Conservation (phyloP, 179 eudicot species). For the Actinidia polygama region DNA sequence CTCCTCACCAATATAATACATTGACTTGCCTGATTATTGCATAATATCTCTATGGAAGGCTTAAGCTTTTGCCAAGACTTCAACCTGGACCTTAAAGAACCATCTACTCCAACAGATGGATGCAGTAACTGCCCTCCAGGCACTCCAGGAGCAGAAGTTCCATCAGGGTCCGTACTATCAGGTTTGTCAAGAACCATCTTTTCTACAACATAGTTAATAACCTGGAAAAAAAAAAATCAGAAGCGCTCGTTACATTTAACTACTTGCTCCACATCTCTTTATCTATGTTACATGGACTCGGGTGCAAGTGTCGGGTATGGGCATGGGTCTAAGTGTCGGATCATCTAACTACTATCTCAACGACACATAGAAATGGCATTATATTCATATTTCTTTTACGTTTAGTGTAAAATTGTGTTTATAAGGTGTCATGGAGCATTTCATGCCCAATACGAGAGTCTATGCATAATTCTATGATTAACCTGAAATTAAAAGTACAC, state of each 20-base stretch:
- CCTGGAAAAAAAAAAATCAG: conserved; percentile 47
- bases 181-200: conserved; percentile 95
- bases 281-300: too few relatives aligned
- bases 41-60: conserved; percentile 88
- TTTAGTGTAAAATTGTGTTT: too few relatives aligned
- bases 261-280: not conserved
- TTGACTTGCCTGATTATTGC: conserved; percentile 88
- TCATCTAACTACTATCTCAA: too few relatives aligned
- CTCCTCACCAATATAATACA: not conserved
- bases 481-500: too few relatives aligned
- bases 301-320: too few relatives aligned
- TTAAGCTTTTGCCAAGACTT: conserved; percentile 82
- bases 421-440: too few relatives aligned
- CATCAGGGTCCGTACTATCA: conserved; percentile 60
- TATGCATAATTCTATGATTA: too few relatives aligned
- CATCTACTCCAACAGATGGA: conserved; percentile 59
- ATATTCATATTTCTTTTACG: too few relatives aligned
- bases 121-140: conserved; percentile 64
- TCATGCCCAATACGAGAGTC: too few relatives aligned
- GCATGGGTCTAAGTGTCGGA: too few relatives aligned
- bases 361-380: too few relatives aligned
- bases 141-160: conserved; percentile 54
- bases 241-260: not conserved
- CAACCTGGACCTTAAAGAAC: conserved; percentile 61
- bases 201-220: conserved; percentile 82